phyloP scores from a whole-genome alignment of 2,329 filamentous ascomycete species.

The Grosmannia clavigera region DNA sequence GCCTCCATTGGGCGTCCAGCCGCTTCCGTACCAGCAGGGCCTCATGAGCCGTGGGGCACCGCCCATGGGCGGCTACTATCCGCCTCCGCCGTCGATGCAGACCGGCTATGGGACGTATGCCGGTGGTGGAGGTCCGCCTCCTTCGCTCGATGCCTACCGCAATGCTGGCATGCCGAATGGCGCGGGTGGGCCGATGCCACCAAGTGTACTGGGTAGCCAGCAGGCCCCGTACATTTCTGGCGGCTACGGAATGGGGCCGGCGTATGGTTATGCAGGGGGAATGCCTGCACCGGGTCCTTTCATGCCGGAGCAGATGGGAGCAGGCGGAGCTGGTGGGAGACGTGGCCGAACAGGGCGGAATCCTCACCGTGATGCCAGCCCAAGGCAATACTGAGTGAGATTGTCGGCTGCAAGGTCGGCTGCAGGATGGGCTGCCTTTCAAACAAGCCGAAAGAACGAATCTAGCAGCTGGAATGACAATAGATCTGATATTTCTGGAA shows the following conservation, averaged over 20 bases:
- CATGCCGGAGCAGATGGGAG: conserved; percentile 43
- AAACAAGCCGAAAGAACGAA: neutral
- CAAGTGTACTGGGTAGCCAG: conserved; percentile 20
- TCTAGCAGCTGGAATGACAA: neutral
- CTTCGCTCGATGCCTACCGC: conserved; percentile 40
- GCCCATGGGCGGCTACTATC: conserved; percentile 46
- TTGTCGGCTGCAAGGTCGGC: neutral
- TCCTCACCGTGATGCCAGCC: conserved; percentile 9
- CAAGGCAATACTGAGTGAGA: conserved; percentile 8
- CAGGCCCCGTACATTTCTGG: conserved; percentile 30
- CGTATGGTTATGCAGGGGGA: conserved; percentile 29
- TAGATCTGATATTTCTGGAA: neutral
- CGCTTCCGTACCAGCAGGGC: conserved; percentile 44
- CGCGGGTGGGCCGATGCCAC: conserved; percentile 31
- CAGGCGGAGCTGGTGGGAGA: conserved; percentile 39
- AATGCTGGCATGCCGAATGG: conserved; percentile 37
- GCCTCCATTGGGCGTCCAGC: conserved; percentile 25
- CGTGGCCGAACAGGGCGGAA: conserved; percentile 44
- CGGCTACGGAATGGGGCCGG: conserved; percentile 33
- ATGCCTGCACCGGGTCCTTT: conserved; percentile 37
- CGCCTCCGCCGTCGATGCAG: conserved; percentile 33
- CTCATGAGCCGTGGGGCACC: conserved; percentile 41
- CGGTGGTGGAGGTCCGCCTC: conserved; percentile 27
- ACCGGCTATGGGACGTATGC: conserved; percentile 42
- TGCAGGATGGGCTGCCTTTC: no score